A percentile compares a stretch with the other conserved stretches of the same genome.
phyloP scores from a whole-genome alignment of 2,329 filamentous ascomycete genomes.

The Trichoderma atroviride region DNA sequence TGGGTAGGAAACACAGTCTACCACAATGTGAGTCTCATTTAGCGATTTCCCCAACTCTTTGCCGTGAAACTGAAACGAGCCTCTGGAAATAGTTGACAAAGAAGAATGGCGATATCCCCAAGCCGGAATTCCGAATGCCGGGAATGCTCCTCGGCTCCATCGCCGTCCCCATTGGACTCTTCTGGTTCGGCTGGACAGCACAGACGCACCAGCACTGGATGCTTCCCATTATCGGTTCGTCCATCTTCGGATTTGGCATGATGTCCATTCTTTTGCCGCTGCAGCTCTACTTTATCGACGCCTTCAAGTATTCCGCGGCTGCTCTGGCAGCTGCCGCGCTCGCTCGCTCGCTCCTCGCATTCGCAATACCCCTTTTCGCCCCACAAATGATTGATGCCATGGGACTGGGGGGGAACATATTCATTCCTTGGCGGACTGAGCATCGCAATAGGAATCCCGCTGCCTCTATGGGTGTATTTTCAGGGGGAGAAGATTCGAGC shows the following conservation, averaged over 20 bases:
- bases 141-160: slow-evolving; percentile 44
- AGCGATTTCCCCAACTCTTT: not conserved
- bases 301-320: slow-evolving; percentile 2
- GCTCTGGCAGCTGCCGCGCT: slow-evolving; percentile 14
- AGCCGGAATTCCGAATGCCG: slow-evolving; percentile 40
- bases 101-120: slow-evolving; percentile 34
- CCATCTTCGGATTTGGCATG: slow-evolving; percentile 34
- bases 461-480: slow-evolving; percentile 15
- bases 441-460: not conserved
- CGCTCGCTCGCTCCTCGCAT: slow-evolving; percentile 23
- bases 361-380: slow-evolving; percentile 23
- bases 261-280: slow-evolving; percentile 19
- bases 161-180: slow-evolving; percentile 48
- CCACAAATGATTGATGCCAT: slow-evolving; percentile 22
- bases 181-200: slow-evolving; percentile 34
- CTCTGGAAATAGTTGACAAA: slow-evolving; percentile 8
- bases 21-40: not conserved
- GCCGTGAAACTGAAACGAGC: not conserved
- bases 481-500: slow-evolving; percentile 10
- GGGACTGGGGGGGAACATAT: slow-evolving; percentile 19
- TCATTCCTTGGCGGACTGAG: slow-evolving; percentile 19
- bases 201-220: slow-evolving; percentile 33
- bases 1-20: slow-evolving; percentile 20
- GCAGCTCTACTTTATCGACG: slow-evolving; percentile 9
- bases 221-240: slow-evolving; percentile 40